Conservation (phyloP, 2,329 filamentous ascomycete species). For the Colletotrichum limetticola region DNA sequence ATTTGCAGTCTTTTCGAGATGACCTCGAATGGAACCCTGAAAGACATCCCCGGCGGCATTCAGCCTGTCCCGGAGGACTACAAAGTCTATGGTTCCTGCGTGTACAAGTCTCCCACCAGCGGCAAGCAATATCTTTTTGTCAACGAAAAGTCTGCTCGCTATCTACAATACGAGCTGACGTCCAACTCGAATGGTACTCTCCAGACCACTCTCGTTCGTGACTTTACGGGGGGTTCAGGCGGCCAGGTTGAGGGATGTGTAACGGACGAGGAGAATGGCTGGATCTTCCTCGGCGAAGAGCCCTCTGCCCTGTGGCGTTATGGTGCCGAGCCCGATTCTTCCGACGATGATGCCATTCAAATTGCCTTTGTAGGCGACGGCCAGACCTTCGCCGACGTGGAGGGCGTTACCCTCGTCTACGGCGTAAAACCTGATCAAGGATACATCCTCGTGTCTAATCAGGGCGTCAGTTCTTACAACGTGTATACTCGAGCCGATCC, state of each 20-base stretch:
- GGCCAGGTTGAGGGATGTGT: slow-evolving; percentile 67
- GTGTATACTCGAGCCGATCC: slow-evolving; percentile 60
- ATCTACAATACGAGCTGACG: slow-evolving; percentile 63
- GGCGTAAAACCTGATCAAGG: slow-evolving; percentile 55
- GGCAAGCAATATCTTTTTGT: slow-evolving; percentile 65
- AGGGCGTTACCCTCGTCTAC: slow-evolving; percentile 62
- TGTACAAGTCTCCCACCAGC: slow-evolving; percentile 58
- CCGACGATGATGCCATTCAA: slow-evolving; percentile 43
- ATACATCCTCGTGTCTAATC: slow-evolving; percentile 62
- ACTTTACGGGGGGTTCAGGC: slow-evolving; percentile 60
- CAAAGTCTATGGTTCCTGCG: slow-evolving; percentile 63
- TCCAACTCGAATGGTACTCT: slow-evolving; percentile 52
- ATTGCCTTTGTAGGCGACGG: slow-evolving; percentile 58
- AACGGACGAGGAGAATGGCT: slow-evolving; percentile 60
- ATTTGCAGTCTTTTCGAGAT: slow-evolving; percentile 58
- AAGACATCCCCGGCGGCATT: slow-evolving; percentile 53
- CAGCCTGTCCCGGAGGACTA: slow-evolving; percentile 58
- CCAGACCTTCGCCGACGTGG: slow-evolving; percentile 61
- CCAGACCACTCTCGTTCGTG: slow-evolving; percentile 58
- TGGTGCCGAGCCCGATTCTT: slow-evolving; percentile 58
- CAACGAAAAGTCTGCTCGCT: slow-evolving; percentile 64
- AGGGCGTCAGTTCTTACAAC: slow-evolving; percentile 64
- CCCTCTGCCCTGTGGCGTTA: slow-evolving; percentile 63
- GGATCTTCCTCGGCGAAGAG: slow-evolving; percentile 63
- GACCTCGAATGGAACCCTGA: slow-evolving; percentile 54